A percentile compares a stretch with the other conserved stretches of the same genome.
Conservation (phyloP, 345 rosid genomes). For the Euclidium syriacum region DNA sequence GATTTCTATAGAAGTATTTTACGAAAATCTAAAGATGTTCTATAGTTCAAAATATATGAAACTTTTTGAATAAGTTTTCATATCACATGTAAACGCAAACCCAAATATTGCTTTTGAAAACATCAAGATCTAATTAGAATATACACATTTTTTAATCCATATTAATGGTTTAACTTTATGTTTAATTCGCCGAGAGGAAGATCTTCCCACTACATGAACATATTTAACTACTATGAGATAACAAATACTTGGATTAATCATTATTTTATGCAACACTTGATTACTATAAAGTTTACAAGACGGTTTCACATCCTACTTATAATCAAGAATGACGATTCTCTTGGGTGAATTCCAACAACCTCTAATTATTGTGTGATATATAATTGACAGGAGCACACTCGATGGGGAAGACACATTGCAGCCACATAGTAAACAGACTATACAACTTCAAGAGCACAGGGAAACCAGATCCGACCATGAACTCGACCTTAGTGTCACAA, state of each 20-base stretch:
- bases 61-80: neutral
- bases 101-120: neutral
- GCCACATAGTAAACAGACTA: constrained; percentile 45
- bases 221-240: neutral
- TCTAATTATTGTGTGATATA: neutral
- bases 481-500: constrained; percentile 31
- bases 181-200: neutral
- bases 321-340: neutral
- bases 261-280: neutral
- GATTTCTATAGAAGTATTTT: neutral
- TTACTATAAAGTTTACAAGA: neutral
- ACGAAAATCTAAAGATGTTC: neutral
- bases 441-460: constrained; percentile 52
- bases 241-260: neutral
- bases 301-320: neutral
- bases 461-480: constrained; percentile 52
- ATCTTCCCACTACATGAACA: neutral
- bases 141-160: too few species aligned
- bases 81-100: neutral
- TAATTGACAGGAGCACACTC: constrained; percentile 57
- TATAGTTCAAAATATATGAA: neutral
- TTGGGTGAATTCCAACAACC: neutral
- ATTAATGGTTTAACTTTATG: neutral
- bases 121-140: too few species aligned
- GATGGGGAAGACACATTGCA: constrained; percentile 51